These are phyloP conservation scores for Limnanthes douglasii DNA, from an alignment of 345 rosid species.

Conservation along the genomic window DNA sequence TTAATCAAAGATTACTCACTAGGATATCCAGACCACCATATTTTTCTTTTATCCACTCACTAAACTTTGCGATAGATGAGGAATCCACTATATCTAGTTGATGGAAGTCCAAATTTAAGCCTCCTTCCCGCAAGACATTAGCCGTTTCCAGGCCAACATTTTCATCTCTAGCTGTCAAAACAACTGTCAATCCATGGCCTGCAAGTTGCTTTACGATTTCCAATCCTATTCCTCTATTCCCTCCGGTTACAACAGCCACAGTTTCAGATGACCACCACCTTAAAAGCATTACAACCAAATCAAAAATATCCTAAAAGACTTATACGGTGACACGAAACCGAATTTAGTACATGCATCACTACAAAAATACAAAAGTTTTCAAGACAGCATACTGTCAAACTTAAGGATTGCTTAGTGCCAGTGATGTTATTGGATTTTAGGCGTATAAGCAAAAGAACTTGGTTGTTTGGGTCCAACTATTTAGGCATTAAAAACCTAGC, in stretches of 20 bases:
- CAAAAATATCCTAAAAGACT: too few species aligned
- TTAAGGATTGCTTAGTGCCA: too few species aligned
- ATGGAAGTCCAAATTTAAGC: slow-evolving; percentile 61
- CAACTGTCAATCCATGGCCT: slow-evolving; percentile 60
- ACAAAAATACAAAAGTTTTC: too few species aligned
- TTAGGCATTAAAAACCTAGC: too few species aligned
- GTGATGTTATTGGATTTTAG: too few species aligned
- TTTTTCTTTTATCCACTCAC: slow-evolving; percentile 46
- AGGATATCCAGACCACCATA: slow-evolving; percentile 63
- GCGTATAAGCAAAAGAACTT: too few species aligned
- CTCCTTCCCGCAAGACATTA: slow-evolving; percentile 69
- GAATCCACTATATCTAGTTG: slow-evolving; percentile 57
- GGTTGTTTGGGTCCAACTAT: too few species aligned
- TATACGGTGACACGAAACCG: too few species aligned
- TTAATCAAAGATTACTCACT: too few species aligned
- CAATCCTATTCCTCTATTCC: slow-evolving; percentile 88
- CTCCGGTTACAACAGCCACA: slow-evolving; percentile 82
- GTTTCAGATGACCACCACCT: slow-evolving; percentile 97
- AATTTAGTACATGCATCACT: too few species aligned
- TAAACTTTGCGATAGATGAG: slow-evolving; percentile 37
- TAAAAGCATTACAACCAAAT: not conserved
- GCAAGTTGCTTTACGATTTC: slow-evolving; percentile 88
- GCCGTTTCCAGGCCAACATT: slow-evolving; percentile 72
- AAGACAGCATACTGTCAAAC: too few species aligned
- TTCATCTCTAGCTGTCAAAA: slow-evolving; percentile 64